Evolutionary conservation across 345 rosid species (phyloP).

Genomic region (Eucalyptus cloeziana): DNA sequence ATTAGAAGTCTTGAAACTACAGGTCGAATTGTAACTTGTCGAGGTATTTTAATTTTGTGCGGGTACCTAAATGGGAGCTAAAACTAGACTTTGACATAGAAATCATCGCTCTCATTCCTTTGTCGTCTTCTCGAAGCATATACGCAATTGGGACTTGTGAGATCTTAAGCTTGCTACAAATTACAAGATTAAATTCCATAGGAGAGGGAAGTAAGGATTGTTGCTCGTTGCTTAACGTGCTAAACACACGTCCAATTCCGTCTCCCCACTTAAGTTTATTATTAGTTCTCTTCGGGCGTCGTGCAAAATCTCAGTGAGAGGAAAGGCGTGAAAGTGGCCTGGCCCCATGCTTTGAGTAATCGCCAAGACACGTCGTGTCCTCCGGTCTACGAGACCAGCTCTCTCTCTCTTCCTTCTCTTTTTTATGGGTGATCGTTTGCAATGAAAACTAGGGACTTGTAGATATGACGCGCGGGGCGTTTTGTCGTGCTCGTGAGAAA

Average conservation of each 20-base stretch:
- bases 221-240: neutral
- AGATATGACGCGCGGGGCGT: neutral
- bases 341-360: neutral
- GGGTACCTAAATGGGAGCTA: neutral
- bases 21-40: neutral
- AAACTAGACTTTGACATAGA: neutral
- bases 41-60: neutral
- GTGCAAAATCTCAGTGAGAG: neutral
- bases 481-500: neutral
- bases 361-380: neutral
- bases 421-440: neutral
- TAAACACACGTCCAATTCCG: neutral
- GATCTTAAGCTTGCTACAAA: neutral
- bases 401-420: neutral
- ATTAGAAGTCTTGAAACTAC: neutral
- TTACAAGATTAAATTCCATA: neutral
- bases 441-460: neutral
- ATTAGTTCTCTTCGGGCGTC: neutral
- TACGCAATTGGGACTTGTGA: neutral
- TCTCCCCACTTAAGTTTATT: neutral
- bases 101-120: neutral
- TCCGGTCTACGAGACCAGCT: neutral
- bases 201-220: neutral
- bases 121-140: neutral
- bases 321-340: neutral